These are phyloP conservation scores for Leishmania tropica DNA, from an alignment of 208 protist genomes.

Conservation along the genomic window DNA sequence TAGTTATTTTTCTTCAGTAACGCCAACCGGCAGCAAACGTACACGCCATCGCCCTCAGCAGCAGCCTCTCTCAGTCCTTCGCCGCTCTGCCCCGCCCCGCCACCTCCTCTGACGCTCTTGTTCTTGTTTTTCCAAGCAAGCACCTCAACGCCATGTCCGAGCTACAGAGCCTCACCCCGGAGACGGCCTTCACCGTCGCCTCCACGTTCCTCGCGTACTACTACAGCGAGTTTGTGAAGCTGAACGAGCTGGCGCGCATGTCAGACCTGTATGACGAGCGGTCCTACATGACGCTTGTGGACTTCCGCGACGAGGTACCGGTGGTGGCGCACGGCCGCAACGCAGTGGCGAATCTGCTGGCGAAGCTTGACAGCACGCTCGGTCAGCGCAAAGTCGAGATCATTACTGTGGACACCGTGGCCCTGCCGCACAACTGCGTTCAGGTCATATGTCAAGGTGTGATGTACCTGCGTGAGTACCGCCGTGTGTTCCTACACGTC, in stretches of 20 bases:
- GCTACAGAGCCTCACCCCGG: conserved; percentile 34
- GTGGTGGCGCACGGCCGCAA: conserved; percentile 48
- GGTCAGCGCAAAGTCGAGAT: conserved; percentile 82
- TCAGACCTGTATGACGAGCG: conserved; percentile 72
- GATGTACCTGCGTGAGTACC: conserved; percentile 60
- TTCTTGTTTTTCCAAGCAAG: background rate
- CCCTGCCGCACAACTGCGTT: conserved; percentile 63
- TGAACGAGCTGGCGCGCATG: conserved; percentile 44
- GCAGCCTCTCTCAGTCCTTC: background rate
- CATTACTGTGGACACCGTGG: conserved; percentile 68
- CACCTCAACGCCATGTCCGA: conserved; percentile 20
- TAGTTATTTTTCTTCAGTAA: background rate
- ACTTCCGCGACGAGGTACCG: conserved; percentile 57
- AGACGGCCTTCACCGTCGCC: conserved; percentile 55
- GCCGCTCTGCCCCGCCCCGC: background rate
- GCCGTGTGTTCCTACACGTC: conserved; percentile 69
- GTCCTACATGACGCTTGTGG: conserved; percentile 59
- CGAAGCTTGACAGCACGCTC: conserved; percentile 52
- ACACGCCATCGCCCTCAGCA: background rate
- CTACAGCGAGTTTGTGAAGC: conserved; percentile 82
- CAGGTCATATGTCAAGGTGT: conserved; percentile 78
- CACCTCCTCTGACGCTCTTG: conserved; percentile 10
- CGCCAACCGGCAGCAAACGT: background rate
- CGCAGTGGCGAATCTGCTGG: conserved; percentile 56
- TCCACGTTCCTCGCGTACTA: conserved; percentile 76